Percentiles rank a stretch among this genome's conserved stretches.
Evolutionary conservation across 208 protist species (phyloP).

Genomic region (Trypanosoma brucei): DNA sequence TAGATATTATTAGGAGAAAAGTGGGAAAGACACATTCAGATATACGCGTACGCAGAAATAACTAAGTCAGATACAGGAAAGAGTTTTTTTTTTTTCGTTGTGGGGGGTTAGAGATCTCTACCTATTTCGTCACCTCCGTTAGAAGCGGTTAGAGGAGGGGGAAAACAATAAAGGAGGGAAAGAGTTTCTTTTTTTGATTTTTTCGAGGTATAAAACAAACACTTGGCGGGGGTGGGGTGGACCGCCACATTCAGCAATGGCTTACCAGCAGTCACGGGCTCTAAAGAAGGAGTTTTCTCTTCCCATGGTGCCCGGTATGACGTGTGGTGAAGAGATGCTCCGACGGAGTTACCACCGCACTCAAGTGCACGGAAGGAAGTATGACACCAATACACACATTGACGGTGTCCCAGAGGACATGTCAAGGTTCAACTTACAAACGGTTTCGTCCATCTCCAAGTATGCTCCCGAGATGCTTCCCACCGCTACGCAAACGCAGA

Average conservation of each 20-base stretch:
- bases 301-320: slow-evolving; percentile 86
- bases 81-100: no score
- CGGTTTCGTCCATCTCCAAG: slow-evolving; percentile 25
- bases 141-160: neutral
- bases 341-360: slow-evolving; percentile 83
- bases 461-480: slow-evolving; percentile 16
- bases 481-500: slow-evolving; percentile 4
- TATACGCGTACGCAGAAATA: neutral
- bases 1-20: neutral
- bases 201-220: neutral
- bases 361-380: slow-evolving; percentile 51
- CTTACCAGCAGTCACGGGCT: slow-evolving; percentile 62
- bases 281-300: slow-evolving; percentile 90
- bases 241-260: slow-evolving; percentile 31
- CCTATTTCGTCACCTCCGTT: no score
- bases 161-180: neutral
- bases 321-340: slow-evolving; percentile 87
- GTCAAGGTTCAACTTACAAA: slow-evolving; percentile 24
- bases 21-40: neutral
- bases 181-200: no score
- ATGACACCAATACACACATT: slow-evolving; percentile 42
- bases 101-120: no score
- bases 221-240: neutral
- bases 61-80: no score
- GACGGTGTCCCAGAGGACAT: slow-evolving; percentile 55